Evolutionary conservation across 148 eudicot genomes (phyloP), one percentile per base, ranked within the genome.

Genomic region (Selenicereus undatus): DNA sequence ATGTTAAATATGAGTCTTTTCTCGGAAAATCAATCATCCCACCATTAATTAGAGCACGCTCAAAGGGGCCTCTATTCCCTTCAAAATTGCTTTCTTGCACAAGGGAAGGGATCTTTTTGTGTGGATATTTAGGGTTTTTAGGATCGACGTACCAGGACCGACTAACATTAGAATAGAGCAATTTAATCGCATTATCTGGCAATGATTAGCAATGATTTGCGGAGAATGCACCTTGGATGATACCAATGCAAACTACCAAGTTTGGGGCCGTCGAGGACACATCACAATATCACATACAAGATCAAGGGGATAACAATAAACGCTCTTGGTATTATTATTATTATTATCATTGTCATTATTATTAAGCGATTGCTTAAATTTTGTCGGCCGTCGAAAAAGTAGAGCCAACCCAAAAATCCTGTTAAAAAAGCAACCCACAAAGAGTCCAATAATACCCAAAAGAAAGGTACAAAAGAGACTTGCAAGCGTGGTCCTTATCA

Each of bases 171-270:
- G 32, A 32, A 32, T 32, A 32, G 32, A 32, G 32, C 32, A 32
- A 32, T 32, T 39, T 48, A 2, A n/a, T 64, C 62, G 22, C 8
- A 66, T 17, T 66, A 42, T 32, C 11, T 29, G 36, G 66, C 74
- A 74, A 80, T 43, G 60, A 43, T 74, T 74, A 35, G 54, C 14
- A 4, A 77, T n/a, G 52, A n/a, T 11, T 39, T 74, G 27, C 1
- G 24, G n/a, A 56, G 51, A 84, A 84, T 65, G 86, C 78, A 81
- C 24, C n/a, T 77, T 84, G 81, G 78, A 84, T 84, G 83, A 84
- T n/a, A 60, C 71, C 27, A 60, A 11, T 58, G 69, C 35, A 77
- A 72, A 72, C 66, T 69, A 78, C 80, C 73, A 45, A 76, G 29
- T 70, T 69, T 42, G 62, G 21, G 26, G 27, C 11, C 11, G 2